Evolutionary conservation across 2,329 filamentous ascomycete genomes (phyloP), one percentile per base, ranked within the genome.

Genomic region (Fonsecaea nubica): DNA sequence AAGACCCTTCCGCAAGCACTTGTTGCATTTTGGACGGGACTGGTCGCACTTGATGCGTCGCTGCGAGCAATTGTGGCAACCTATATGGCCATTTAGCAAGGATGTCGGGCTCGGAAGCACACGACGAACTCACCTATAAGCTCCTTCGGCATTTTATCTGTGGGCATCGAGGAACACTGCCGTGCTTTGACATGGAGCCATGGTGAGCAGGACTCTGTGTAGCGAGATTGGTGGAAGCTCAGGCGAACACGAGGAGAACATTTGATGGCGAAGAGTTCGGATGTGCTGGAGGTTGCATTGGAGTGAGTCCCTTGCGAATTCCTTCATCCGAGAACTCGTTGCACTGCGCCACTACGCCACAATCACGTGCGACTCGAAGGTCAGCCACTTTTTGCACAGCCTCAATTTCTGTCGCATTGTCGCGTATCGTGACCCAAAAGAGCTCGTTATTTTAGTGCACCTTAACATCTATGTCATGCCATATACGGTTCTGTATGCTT

Each of bases 31-130:
- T 2, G 77, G 77, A 30, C 75, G 67, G 6, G 68, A 70, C n/a
- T 71, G 64, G 63, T 79, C 77, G 61, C 77, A 79, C 58, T 76
- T 66, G 25, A 79, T 77, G 10, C 77, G 76, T 10, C 77, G 76
- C 45, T 77, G 74, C 8, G 75, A 75, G 62, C 77, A 79, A 58
- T 79, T 71, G 36, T 77, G 75, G 63, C 77, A 79, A 9, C 77
- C 77, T 75, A 30, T n/a, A 10, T 38, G 8, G 7, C 13, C 21
- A 1, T 10, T 55, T 13, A 55, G 53, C 32, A 10, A 13, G 45
- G 6, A 50, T 13, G 10, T 50, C 21, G 18, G 5, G 3, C 25
- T 50, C 15, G 21, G 45, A 7, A 15, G 25, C 25, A 25, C 21
- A 25, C 32, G 25, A 30, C 15, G 25, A 21, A 54, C 59, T 62